phyloP scores from a whole-genome alignment of 306 rosid genomes.

The Vigna angularis region DNA sequence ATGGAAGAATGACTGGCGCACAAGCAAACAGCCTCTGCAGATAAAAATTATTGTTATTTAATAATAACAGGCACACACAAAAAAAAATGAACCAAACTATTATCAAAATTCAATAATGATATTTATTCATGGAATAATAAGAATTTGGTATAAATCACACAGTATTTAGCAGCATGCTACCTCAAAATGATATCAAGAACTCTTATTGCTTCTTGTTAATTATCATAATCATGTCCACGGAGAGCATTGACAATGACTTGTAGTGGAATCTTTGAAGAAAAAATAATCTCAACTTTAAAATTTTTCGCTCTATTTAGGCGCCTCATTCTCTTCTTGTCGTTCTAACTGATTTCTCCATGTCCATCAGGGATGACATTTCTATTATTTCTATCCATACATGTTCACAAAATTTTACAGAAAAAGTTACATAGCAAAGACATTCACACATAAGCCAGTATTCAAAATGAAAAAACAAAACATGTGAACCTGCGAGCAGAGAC shows the following conservation, averaged over 20 bases:
- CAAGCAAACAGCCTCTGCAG: slow-evolving; percentile 93
- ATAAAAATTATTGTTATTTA: background rate
- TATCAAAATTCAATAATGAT: too few species aligned
- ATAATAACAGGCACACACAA: background rate
- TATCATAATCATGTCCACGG: slow-evolving; percentile 83
- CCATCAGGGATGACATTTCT: slow-evolving; percentile 69
- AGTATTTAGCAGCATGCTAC: slow-evolving; percentile 95
- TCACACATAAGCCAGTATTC: background rate
- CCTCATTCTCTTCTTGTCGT: slow-evolving; percentile 76
- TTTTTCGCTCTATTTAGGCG: slow-evolving; percentile 69
- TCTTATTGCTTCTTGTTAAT: slow-evolving; percentile 84
- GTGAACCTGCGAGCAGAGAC: slow-evolving; percentile 65
- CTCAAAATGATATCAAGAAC: slow-evolving; percentile 85
- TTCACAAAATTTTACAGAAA: background rate
- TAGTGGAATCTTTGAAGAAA: slow-evolving; percentile 82
- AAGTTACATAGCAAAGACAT: background rate
- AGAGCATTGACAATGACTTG: slow-evolving; percentile 78
- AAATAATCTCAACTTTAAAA: slow-evolving; percentile 77
- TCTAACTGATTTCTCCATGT: slow-evolving; percentile 62
- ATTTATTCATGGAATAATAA: background rate
- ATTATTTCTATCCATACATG: slow-evolving; percentile 52
- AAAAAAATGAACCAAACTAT: too few species aligned
- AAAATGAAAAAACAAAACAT: slow-evolving; percentile 14
- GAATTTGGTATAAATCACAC: slow-evolving; percentile 35
- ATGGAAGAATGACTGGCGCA: slow-evolving; percentile 85